Percentiles rank a stretch among this genome's conserved stretches.
phyloP scores from a whole-genome alignment of 108 stramenopile genomes.

The Skeletonema grethae region DNA sequence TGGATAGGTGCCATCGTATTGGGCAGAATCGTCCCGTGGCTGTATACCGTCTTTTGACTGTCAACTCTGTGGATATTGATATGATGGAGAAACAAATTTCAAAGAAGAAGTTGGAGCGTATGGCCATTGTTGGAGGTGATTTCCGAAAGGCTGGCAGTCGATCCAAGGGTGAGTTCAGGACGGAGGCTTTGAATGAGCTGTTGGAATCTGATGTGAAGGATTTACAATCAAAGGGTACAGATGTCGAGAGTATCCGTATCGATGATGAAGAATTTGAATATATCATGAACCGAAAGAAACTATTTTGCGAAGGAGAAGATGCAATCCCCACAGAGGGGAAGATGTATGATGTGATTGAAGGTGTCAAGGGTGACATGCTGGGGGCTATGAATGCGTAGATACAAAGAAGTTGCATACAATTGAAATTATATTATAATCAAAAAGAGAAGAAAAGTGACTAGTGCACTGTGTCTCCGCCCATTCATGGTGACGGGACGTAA shows the following conservation, averaged over 20 bases:
- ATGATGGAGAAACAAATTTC: conserved; percentile 98
- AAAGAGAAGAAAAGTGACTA: neutral
- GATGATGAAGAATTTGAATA: conserved; percentile 86
- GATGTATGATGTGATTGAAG: conserved; percentile 91
- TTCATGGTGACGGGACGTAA: too few species aligned
- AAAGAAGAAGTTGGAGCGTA: conserved; percentile 95
- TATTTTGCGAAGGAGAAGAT: conserved; percentile 72
- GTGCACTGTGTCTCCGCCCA: too few species aligned
- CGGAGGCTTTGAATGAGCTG: conserved; percentile 68
- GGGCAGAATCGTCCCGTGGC: conserved; percentile 93
- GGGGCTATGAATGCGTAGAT: conserved; percentile 33
- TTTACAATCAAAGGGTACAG: conserved; percentile 69
- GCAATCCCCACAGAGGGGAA: conserved; percentile 85
- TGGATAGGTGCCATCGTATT: conserved; percentile 94
- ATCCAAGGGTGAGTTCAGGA: conserved; percentile 75
- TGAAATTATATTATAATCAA: neutral
- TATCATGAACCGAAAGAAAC: conserved; percentile 83
- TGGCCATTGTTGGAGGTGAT: conserved; percentile 96
- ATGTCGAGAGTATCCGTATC: conserved; percentile 78
- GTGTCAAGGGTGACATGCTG: conserved; percentile 65
- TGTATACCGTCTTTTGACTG: conserved; percentile 95
- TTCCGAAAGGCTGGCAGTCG: conserved; percentile 90
- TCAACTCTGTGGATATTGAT: conserved; percentile 95
- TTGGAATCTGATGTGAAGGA: conserved; percentile 92
- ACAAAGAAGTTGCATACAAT: neutral